phyloP scores from a whole-genome alignment of 192 early-diverging fungal genomes.

The Linnemannia exigua region DNA sequence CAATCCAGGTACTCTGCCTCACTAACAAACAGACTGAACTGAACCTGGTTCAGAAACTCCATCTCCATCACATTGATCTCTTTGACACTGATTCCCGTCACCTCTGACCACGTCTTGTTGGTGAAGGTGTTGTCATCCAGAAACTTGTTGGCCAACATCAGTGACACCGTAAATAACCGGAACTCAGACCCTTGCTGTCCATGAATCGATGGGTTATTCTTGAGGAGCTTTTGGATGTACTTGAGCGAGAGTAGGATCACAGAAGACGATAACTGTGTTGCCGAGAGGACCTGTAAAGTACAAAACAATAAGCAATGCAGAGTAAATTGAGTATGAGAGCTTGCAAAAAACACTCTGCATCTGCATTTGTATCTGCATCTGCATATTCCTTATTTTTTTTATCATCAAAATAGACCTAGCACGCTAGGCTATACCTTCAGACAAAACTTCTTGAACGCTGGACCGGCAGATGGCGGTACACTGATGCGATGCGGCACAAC shows the following conservation, averaged over 20 bases:
- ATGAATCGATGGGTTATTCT: conserved; percentile 67
- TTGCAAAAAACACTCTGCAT: no score
- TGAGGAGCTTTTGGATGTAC: conserved; percentile 73
- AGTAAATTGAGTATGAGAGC: no score
- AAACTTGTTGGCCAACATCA: conserved; percentile 90
- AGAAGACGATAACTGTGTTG: conserved; percentile 74
- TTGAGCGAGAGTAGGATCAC: conserved; percentile 74
- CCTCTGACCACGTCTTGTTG: conserved; percentile 91
- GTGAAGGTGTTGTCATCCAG: conserved; percentile 93
- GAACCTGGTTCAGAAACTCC: conserved; percentile 84
- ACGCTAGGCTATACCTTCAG: conserved; percentile 29
- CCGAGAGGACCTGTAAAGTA: conserved; percentile 61
- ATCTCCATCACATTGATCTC: conserved; percentile 92
- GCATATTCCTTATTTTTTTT: no score
- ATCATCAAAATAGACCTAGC: no score
- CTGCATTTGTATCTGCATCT: no score
- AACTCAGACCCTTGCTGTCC: conserved; percentile 83
- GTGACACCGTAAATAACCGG: conserved; percentile 83
- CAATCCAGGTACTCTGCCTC: conserved; percentile 80
- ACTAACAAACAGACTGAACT: conserved; percentile 80
- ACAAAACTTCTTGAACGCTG: conserved; percentile 53
- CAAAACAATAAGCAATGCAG: no score
- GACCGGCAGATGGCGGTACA: conserved; percentile 49
- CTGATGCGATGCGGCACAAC: conserved; percentile 54
- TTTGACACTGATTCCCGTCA: conserved; percentile 81